These are phyloP conservation scores for Candida khao-thaluensis DNA, from an alignment of 805 yeast species.

Conservation along the genomic window DNA sequence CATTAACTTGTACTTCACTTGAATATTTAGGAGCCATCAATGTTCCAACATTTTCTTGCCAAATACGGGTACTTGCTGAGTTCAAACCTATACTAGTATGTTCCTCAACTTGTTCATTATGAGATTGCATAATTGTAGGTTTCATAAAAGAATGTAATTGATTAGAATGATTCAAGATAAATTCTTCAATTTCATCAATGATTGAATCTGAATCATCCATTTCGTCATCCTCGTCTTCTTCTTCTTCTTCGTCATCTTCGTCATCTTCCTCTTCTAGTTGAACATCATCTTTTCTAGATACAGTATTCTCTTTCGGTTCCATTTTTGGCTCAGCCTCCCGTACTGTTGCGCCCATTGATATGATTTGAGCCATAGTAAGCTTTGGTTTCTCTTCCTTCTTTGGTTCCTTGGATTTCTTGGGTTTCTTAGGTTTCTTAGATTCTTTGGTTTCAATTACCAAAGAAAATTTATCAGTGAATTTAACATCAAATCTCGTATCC, in stretches of 20 bases:
- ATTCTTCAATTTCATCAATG: conserved; percentile 37
- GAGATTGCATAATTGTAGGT: conserved; percentile 1
- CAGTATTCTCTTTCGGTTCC: background rate
- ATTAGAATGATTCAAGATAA: conserved; percentile 34
- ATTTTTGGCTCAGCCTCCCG: background rate
- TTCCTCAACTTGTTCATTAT: background rate
- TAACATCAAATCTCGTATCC: conserved; percentile 7
- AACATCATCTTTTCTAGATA: background rate
- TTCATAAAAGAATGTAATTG: conserved; percentile 19
- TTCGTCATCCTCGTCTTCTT: conserved; percentile 4
- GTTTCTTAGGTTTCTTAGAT: conserved; percentile 4
- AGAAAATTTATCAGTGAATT: conserved; percentile 3
- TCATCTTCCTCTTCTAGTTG: conserved; percentile 7
- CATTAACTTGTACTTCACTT: background rate
- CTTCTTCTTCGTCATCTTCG: conserved; percentile 6
- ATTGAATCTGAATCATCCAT: conserved; percentile 15
- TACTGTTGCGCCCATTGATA: background rate
- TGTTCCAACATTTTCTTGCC: conserved; percentile 6
- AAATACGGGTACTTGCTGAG: conserved; percentile 5
- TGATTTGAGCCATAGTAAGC: background rate
- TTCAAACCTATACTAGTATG: conserved; percentile 3
- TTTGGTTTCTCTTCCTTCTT: background rate
- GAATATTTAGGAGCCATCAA: conserved; percentile 1
- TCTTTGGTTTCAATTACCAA: background rate
- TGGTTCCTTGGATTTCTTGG: background rate